These are phyloP conservation scores for Boletus patriciae DNA, from an alignment of 768 basidiomycete genomes.

Conservation along the genomic window DNA sequence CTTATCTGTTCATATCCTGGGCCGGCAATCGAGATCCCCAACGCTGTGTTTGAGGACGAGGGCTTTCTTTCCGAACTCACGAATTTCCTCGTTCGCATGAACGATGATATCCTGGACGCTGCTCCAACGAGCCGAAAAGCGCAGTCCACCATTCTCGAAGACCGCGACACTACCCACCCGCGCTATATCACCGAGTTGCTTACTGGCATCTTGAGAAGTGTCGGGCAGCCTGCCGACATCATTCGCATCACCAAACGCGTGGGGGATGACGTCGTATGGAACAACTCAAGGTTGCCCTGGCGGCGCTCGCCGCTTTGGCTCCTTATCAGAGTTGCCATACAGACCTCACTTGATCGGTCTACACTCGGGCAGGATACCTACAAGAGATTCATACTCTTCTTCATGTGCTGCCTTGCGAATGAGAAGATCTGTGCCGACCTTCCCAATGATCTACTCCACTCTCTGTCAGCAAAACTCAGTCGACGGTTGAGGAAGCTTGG, in stretches of 20 bases:
- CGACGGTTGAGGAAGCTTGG: slow-evolving; percentile 40
- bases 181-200: slow-evolving; percentile 52
- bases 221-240: slow-evolving; percentile 32
- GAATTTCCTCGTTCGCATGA: slow-evolving; percentile 38
- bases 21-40: slow-evolving; percentile 41
- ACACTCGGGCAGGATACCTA: slow-evolving; percentile 19
- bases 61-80: slow-evolving; percentile 38
- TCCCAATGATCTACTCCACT: slow-evolving; percentile 37
- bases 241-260: slow-evolving; percentile 42
- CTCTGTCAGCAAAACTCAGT: slow-evolving; percentile 39
- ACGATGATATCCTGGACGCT: slow-evolving; percentile 35
- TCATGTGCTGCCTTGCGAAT: slow-evolving; percentile 22
- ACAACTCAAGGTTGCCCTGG: slow-evolving; percentile 43
- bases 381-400: slow-evolving; percentile 37
- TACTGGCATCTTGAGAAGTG: slow-evolving; percentile 45
- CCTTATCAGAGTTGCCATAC: slow-evolving; percentile 45
- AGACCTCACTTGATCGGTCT: slow-evolving; percentile 35
- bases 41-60: slow-evolving; percentile 25
- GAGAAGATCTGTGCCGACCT: not conserved
- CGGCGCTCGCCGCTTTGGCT: slow-evolving; percentile 53
- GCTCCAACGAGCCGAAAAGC: slow-evolving; percentile 41
- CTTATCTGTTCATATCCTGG: slow-evolving; percentile 48
- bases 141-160: slow-evolving; percentile 35
- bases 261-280: slow-evolving; percentile 48
- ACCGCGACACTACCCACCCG: slow-evolving; percentile 42